Evolutionary conservation across 768 basidiomycete species (phyloP), one percentile per base, ranked within the genome.

Genomic region (Calocybe gangraenosa): DNA sequence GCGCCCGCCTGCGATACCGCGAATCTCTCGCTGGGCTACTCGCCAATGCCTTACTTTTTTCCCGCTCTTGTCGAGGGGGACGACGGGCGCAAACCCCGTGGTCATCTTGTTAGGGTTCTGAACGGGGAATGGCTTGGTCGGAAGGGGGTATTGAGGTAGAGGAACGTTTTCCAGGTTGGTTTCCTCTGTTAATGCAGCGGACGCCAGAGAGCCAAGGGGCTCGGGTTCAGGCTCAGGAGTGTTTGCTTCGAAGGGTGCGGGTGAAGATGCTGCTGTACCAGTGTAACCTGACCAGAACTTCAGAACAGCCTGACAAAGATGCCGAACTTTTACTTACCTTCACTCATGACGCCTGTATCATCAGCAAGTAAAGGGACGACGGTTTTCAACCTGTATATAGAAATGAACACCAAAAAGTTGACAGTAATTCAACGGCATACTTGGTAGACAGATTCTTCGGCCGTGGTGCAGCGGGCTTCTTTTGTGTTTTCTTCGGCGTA

Each of bases 121-220:
- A 10, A 91, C 88, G 0, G 85, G 81, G 66, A 89, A 89, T 0
- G 87, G 86, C 62, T 85, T 88, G n/a, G 81, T 75, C 10, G 88
- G 87, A 18, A 90, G 74, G 1, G 88, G 85, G 51, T 89, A 91
- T 21, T 82, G 64, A 2, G 88, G 88, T 2, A 85, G 70, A 1
- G 87, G 76, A 15, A 75, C 67, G 42, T 67, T 76, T 41, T 85
- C 79, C 34, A 85, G 68, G 32, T 73, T 76, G 18, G 69, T 63
- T 23, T 79, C 77, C 42, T 72, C 74, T 19, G 64, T 62, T 7
- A 57, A 48, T 3, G 65, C 51, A 19, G 58, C 55, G 20, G 59
- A 48, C n/a, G n/a, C n/a, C n/a, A n/a, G n/a, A 15, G 70, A 63
- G 7, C 65, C 66, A 13, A 56, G 44, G 20, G 58, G 10, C 21